These are phyloP conservation scores for Aspergillus pseudoviridinutans DNA, from an alignment of 2,329 filamentous ascomycete genomes.

Conservation along the genomic window DNA sequence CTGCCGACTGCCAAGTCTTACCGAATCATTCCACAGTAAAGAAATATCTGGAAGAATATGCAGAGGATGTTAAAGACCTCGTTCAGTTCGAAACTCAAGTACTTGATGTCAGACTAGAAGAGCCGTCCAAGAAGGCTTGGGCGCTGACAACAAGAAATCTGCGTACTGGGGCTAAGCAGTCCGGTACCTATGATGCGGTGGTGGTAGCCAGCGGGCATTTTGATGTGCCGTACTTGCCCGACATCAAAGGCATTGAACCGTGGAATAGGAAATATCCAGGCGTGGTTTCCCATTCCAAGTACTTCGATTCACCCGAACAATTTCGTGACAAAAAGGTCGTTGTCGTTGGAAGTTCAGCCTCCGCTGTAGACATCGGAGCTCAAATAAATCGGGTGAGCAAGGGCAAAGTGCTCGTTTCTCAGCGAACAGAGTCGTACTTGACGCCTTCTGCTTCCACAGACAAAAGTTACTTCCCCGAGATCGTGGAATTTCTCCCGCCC, in stretches of 20 bases:
- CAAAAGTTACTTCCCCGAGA: conserved; percentile 57
- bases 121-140: conserved; percentile 51
- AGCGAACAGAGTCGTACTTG: conserved; percentile 50
- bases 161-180: conserved; percentile 36
- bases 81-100: conserved; percentile 71
- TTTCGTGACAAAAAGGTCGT: conserved; percentile 71
- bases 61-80: conserved; percentile 61
- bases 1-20: conserved; percentile 63
- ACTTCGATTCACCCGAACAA: conserved; percentile 63
- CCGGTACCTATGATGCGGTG: conserved; percentile 65
- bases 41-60: conserved; percentile 69
- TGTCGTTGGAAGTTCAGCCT: conserved; percentile 79
- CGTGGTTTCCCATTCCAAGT: conserved; percentile 70
- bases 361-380: conserved; percentile 74
- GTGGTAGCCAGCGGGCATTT: conserved; percentile 75
- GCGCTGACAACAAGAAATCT: conserved; percentile 54
- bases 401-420: conserved; percentile 61
- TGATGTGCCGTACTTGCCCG: conserved; percentile 63
- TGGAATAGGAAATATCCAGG: conserved; percentile 60
- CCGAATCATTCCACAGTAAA: conserved; percentile 68
- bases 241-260: conserved; percentile 54
- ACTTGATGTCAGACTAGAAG: conserved; percentile 49
- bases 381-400: conserved; percentile 65
- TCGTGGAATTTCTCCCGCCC: conserved; percentile 53
- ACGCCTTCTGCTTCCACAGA: conserved; percentile 38